These are phyloP conservation scores for Scenedesmus sp. DNA, from an alignment of 163 green algal species.

Conservation along the genomic window DNA sequence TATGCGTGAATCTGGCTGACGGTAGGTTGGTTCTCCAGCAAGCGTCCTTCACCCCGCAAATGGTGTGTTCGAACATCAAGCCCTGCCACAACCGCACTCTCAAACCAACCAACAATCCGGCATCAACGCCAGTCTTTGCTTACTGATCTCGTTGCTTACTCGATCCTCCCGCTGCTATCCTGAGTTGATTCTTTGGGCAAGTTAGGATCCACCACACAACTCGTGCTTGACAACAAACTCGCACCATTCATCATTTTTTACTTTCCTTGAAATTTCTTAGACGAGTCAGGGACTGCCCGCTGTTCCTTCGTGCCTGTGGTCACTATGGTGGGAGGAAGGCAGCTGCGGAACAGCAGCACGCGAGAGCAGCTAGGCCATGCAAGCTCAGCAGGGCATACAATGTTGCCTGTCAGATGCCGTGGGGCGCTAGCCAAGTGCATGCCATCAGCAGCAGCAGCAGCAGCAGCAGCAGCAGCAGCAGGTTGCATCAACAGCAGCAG, in stretches of 20 bases:
- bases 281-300: background rate
- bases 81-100: background rate
- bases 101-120: background rate
- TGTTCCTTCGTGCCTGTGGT: background rate
- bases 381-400: background rate
- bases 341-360: slow-evolving; percentile 10
- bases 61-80: background rate
- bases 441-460: background rate
- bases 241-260: background rate
- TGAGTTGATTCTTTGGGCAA: background rate
- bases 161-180: background rate
- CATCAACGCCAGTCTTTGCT: background rate
- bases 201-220: background rate
- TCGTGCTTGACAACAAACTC: background rate
- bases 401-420: background rate
- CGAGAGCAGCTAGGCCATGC: slow-evolving; percentile 14
- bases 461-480: background rate
- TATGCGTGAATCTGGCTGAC: no score
- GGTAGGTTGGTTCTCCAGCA: no score
- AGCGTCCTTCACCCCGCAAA: no score
- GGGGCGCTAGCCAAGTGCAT: background rate
- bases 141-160: background rate
- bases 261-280: background rate
- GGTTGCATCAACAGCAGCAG: slow-evolving; percentile 25
- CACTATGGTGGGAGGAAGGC: background rate